phyloP scores from a whole-genome alignment of 169 alveolate genomes.

The Pseudocohnilembus persalinus region DNA sequence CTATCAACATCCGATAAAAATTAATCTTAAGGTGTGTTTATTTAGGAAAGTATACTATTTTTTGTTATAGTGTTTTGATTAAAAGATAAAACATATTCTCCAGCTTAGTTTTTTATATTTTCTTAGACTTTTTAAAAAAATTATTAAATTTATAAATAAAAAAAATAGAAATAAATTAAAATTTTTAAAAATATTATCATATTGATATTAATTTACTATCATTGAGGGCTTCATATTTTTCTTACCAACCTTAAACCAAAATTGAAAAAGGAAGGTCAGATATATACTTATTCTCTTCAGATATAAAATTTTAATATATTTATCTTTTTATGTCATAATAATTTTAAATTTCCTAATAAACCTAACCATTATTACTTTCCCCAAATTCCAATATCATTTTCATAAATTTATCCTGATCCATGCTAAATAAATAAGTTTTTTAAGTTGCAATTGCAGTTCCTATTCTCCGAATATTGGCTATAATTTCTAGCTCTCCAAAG shows the following conservation, averaged over 20 bases:
- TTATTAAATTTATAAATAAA: too few species aligned
- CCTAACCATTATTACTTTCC: background rate
- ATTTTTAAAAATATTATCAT: too few species aligned
- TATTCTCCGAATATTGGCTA: background rate
- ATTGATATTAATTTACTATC: background rate
- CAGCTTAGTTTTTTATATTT: background rate
- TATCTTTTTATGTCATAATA: background rate
- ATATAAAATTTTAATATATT: too few species aligned
- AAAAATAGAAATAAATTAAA: too few species aligned
- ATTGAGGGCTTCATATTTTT: background rate
- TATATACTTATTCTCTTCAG: background rate
- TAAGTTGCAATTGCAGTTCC: background rate
- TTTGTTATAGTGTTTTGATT: too few species aligned
- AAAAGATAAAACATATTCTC: background rate
- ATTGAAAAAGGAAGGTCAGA: background rate
- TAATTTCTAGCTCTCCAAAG: background rate
- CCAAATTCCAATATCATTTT: background rate
- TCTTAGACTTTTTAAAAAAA: background rate
- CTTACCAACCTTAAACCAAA: background rate
- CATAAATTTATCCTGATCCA: background rate
- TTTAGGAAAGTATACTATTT: too few species aligned
- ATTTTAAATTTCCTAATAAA: background rate
- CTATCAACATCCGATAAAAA: too few species aligned
- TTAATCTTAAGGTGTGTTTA: too few species aligned
- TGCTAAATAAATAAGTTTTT: background rate